These are phyloP conservation scores for Themeda triandra DNA, from an alignment of 176 grass and related monocot genomes.

Conservation along the genomic window DNA sequence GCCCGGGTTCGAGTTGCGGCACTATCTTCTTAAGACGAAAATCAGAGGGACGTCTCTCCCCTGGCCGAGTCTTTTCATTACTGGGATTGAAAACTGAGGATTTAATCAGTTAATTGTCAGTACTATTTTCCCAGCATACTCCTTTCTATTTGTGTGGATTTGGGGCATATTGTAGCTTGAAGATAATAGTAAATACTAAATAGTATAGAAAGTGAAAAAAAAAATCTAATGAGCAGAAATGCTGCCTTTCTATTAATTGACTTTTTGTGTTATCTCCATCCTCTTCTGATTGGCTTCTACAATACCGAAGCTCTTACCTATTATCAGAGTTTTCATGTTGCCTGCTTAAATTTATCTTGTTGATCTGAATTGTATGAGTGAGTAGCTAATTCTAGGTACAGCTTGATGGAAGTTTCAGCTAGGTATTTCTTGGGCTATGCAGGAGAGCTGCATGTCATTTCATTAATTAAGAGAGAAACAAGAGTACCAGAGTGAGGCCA, in stretches of 20 bases:
- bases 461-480: background rate
- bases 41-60: too few species aligned
- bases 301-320: background rate
- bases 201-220: background rate
- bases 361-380: background rate
- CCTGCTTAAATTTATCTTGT: background rate
- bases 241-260: background rate
- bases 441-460: background rate
- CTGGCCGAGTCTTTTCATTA: too few species aligned
- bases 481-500: background rate
- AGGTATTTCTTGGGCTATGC: background rate
- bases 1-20: too few species aligned
- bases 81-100: background rate
- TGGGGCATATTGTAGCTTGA: conserved; percentile 5
- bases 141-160: background rate
- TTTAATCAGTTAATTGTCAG: background rate
- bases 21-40: too few species aligned
- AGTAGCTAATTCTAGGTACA: background rate
- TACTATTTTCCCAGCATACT: background rate
- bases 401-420: background rate
- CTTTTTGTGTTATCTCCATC: background rate
- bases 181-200: background rate
- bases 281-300: background rate
- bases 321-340: background rate
- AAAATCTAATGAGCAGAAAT: background rate